phyloP scores from a whole-genome alignment of 2,329 filamentous ascomycete species.

The Colletotrichum endophyticum region DNA sequence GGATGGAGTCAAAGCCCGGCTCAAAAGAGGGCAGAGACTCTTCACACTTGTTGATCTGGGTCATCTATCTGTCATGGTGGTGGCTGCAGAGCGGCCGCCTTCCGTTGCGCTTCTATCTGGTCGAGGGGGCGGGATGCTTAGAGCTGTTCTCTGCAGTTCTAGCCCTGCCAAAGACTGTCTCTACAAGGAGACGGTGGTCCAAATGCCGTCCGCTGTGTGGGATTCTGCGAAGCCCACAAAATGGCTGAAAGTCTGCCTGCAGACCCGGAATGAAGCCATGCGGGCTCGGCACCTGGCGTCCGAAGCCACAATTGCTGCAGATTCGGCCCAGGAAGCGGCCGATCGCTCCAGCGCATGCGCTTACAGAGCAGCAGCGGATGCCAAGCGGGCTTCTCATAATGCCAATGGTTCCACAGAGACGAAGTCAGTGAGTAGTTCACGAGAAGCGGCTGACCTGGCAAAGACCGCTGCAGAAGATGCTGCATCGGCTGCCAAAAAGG shows the following conservation, averaged over 20 bases:
- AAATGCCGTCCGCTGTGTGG: neutral
- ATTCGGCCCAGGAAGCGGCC: neutral
- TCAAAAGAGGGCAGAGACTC: neutral
- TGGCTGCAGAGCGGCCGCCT: neutral
- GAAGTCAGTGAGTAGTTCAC: neutral
- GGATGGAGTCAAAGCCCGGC: neutral
- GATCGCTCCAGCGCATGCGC: neutral
- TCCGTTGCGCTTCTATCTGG: neutral
- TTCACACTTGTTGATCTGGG: neutral
- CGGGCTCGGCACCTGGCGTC: neutral
- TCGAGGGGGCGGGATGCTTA: neutral
- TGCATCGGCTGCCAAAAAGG: neutral
- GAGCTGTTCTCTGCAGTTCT: neutral
- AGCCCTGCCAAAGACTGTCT: neutral
- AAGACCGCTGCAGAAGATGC: neutral
- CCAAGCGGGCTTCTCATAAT: neutral
- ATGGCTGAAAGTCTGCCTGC: neutral
- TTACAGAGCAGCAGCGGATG: neutral
- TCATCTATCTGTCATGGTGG: neutral
- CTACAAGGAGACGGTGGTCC: neutral
- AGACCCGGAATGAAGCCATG: neutral
- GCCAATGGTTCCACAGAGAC: neutral
- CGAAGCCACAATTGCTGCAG: fast-evolving
- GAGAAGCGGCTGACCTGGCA: neutral
- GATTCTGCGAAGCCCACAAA: neutral